Percentiles rank a stretch among this genome's conserved stretches.
These are phyloP conservation scores for Termitomyces bulborhizus DNA, from an alignment of 768 basidiomycete species.

Conservation along the genomic window DNA sequence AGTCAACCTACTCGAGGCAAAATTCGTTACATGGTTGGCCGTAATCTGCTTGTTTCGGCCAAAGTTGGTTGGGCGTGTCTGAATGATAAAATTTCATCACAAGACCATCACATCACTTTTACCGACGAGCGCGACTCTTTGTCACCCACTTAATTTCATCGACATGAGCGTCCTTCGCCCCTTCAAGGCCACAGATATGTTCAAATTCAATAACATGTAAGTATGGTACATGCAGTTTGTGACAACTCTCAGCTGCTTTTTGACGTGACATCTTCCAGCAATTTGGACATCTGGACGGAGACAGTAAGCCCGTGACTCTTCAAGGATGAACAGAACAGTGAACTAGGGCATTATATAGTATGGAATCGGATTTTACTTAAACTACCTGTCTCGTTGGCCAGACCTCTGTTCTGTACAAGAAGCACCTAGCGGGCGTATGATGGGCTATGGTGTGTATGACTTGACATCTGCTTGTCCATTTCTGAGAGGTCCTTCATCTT, in stretches of 20 bases:
- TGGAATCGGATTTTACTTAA: conserved; percentile 82
- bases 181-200: conserved; percentile 85
- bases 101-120: background rate
- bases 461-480: conserved; percentile 1
- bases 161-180: conserved; percentile 84
- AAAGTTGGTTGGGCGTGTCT: background rate
- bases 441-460: conserved; percentile 79
- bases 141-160: background rate
- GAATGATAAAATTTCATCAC: background rate
- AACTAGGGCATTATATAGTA: conserved; percentile 44
- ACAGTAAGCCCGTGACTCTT: conserved; percentile 53
- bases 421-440: conserved; percentile 75
- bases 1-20: background rate
- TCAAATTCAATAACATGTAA: conserved; percentile 89
- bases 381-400: conserved; percentile 87
- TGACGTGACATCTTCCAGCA: conserved; percentile 37
- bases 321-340: background rate
- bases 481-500: background rate
- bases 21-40: background rate
- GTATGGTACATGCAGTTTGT: conserved; percentile 16
- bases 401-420: conserved; percentile 84
- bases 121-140: no score
- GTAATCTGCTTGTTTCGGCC: background rate
- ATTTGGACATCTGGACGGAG: conserved; percentile 96
- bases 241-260: background rate